These are phyloP conservation scores for Tagetes erecta DNA, from an alignment of 129 eudicot genomes.

Conservation along the genomic window DNA sequence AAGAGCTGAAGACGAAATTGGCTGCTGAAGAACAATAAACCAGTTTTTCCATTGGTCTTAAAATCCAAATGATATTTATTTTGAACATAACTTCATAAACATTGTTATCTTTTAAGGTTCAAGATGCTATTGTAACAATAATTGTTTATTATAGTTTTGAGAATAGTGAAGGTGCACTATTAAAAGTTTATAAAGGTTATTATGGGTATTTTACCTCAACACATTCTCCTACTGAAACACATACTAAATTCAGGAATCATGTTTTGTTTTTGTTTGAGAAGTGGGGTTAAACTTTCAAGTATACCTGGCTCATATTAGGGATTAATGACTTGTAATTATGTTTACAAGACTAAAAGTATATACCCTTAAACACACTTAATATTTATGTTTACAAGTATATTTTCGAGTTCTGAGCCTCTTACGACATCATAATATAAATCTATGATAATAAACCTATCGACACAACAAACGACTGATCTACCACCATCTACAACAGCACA, in stretches of 20 bases:
- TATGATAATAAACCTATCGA: slow-evolving; percentile 28
- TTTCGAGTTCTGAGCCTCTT: slow-evolving; percentile 26
- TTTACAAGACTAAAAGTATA: background rate
- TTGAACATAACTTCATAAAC: background rate
- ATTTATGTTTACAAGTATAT: slow-evolving; percentile 30
- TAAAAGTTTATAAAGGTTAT: background rate
- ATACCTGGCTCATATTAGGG: no score
- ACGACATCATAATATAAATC: slow-evolving; percentile 25
- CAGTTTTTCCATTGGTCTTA: background rate
- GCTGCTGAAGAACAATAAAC: slow-evolving; percentile 54
- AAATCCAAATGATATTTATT: slow-evolving; percentile 7
- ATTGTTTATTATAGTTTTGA: background rate
- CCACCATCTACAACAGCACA: slow-evolving; percentile 24
- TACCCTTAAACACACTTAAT: background rate
- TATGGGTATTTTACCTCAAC: no score
- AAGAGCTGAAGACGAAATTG: slow-evolving; percentile 73
- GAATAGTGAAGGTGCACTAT: background rate
- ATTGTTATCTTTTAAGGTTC: background rate
- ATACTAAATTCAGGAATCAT: no score
- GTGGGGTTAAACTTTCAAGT: no score
- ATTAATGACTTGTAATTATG: no score
- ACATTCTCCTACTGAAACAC: no score
- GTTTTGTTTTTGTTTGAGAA: no score
- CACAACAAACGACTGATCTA: slow-evolving; percentile 15
- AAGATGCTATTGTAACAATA: background rate